Evolutionary conservation across 208 protist genomes (phyloP).

Genomic region (Leptomonas seymouri): DNA sequence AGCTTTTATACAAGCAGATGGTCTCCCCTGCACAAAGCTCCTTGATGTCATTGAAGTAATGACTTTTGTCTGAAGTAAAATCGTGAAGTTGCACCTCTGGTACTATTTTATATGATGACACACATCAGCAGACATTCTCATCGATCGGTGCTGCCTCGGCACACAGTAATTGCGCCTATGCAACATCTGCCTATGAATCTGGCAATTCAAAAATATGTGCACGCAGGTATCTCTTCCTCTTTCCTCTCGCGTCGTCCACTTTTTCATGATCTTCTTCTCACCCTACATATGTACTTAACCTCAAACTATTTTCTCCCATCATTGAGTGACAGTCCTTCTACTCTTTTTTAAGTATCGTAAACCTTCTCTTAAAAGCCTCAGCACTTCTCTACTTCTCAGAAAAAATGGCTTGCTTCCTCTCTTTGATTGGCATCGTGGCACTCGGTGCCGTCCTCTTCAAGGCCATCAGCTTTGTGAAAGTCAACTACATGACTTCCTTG

Average conservation of each 20-base stretch:
- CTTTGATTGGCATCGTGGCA: slow-evolving; percentile 44
- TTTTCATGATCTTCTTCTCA: not conserved
- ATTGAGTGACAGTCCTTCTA: not conserved
- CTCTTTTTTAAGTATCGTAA: slow-evolving; percentile 1
- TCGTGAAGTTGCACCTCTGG: too few relatives aligned
- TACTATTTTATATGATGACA: too few relatives aligned
- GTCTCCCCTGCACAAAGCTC: too few relatives aligned
- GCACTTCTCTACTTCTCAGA: not conserved
- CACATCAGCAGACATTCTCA: too few relatives aligned
- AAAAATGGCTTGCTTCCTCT: slow-evolving; percentile 30
- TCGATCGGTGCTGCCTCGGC: too few relatives aligned
- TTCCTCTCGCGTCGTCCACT: not conserved
- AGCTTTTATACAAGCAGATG: too few relatives aligned
- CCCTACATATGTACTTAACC: not conserved
- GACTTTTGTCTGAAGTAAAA: too few relatives aligned
- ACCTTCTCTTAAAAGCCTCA: not conserved
- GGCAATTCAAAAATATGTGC: too few relatives aligned
- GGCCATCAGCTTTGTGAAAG: slow-evolving; percentile 50
- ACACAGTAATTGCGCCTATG: too few relatives aligned
- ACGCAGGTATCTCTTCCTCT: too few relatives aligned
- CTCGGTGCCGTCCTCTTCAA: slow-evolving; percentile 37
- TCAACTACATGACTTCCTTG: slow-evolving; percentile 53
- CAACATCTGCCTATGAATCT: too few relatives aligned
- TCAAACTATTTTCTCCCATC: not conserved
- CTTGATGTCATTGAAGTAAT: too few relatives aligned